Base-by-base conservation (phyloP, 176 grass and related monocot species). In the Dendrocalamus sinicus region DNA sequence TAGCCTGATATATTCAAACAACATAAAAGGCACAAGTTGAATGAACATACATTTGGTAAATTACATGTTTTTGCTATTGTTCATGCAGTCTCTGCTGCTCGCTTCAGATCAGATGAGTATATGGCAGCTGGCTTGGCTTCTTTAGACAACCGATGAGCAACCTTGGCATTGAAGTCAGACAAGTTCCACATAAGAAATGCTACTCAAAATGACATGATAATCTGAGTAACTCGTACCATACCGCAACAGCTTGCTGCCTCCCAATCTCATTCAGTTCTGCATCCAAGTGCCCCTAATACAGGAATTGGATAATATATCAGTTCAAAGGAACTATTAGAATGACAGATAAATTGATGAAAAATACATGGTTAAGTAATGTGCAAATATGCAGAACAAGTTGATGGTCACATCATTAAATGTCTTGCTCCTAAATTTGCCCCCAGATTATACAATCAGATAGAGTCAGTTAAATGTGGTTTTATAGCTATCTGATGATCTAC, bases 71-170 rank as follows among this genome's bases (percentile, higher is more conserved):
- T 86, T 86, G 93, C 96, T 23, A 99, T 92, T 64, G 82, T 91
- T 70, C 73, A 75, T 54, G 96, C 94, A 62, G 96, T 99, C 57
- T 99, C 88, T 46, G 90, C 84, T 9, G 93, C 93, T 55, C 93
- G 92, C 91, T 99, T 95, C 78, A 99, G 70, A 86, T 99, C 96
- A 61, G 94, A 99, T 15, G 96, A 91, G 66, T 96, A 99, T 77
- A 99, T 94, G 14, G 90, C 90, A 90, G 70, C 48, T 50, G 84
- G 79, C 50, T 92, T 99, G 48, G 44, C 72, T 78, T 94, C 94
- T 76, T 94, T 96, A 19, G 94, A 96, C 12, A 99, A 78, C 4
- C 87, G 84, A 78, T 59, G 80, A 50, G 88, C 92, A 84, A 91
- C 96, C 94, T 99, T 73, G 9, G 13, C n/a, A 81, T 61, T 15